Evolutionary conservation across 2,329 filamentous ascomycete genomes (phyloP), one percentile per base, ranked within the genome.

Genomic region (Pseudopithomyces chartarum): DNA sequence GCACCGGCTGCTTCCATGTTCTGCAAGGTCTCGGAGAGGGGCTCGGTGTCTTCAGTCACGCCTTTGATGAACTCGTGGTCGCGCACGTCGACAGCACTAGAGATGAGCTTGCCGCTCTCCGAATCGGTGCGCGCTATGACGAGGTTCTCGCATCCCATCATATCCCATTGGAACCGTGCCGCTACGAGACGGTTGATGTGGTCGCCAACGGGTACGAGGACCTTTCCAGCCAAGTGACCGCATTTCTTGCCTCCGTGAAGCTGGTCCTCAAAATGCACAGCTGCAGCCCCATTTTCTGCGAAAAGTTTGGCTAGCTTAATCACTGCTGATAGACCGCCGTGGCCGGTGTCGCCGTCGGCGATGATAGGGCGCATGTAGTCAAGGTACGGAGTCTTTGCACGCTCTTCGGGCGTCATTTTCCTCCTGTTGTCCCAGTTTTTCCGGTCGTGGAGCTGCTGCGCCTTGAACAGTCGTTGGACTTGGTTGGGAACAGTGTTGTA

Each of bases 401-500:
- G 87, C 76, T 96, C 81, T 54, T 90, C 87, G 0, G 89, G 66
- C 0, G 83, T 88, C 83, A 98, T 80, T 76, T 91, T 91, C 64
- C 92, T 85, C 57, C 95, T 84, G 22, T 86, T 80, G 74, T 97
- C 92, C 88, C 91, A 98, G 71, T 97, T 91, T 78, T 96, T 97
- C 65, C 95, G 89, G 77, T 99, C 95, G 76, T 99, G 95, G 82
- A 98, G 88, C 63, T 92, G 92, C 78, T 99, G 95, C 3, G 95
- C 95, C 80, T 98, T 98, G 80, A 96, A 92, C 50, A 99, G 81
- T 62, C 95, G 87, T 80, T 99, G 92, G 3, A 99, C 95, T 76
- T 98, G 95, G 79, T 98, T 98, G 8, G 95, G 95, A 4, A 99
- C 95, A 0, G 95, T 99, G 74, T 98, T 98, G 81, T 99, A 99